Percentiles rank a stretch among this genome's conserved stretches.
phyloP scores from a whole-genome alignment of 148 eudicot genomes.

The Camellia lanceoleosa region DNA sequence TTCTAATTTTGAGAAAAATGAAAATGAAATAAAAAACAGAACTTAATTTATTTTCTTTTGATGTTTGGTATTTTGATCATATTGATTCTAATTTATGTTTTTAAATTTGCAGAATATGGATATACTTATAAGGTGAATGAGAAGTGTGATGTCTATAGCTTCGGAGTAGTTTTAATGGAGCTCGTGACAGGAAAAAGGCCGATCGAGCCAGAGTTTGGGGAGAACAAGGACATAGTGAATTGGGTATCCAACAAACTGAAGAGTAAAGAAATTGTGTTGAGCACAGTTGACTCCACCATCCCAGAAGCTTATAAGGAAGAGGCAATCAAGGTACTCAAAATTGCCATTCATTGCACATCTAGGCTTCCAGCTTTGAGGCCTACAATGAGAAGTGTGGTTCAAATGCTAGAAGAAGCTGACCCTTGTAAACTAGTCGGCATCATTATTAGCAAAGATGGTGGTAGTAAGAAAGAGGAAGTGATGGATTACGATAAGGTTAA shows the following conservation, averaged over 20 bases:
- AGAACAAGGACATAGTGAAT: conserved; percentile 64
- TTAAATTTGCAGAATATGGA: conserved; percentile 63
- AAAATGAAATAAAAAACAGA: no score
- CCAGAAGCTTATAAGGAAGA: conserved; percentile 45
- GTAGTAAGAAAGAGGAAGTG: conserved; percentile 27
- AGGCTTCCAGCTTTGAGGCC: conserved; percentile 69
- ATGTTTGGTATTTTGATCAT: neutral
- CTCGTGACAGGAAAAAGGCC: conserved; percentile 87
- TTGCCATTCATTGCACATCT: conserved; percentile 72
- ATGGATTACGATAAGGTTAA: neutral
- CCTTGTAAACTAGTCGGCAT: conserved; percentile 55
- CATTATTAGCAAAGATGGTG: conserved; percentile 45
- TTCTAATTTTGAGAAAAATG: no score
- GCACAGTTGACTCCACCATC: conserved; percentile 58
- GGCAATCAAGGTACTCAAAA: conserved; percentile 64
- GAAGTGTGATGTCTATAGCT: conserved; percentile 89
- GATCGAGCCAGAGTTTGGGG: conserved; percentile 73
- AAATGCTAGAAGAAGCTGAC: conserved; percentile 85
- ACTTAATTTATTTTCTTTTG: neutral
- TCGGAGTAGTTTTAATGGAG: conserved; percentile 97
- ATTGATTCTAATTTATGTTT: neutral
- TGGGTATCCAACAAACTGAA: conserved; percentile 76
- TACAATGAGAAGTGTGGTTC: conserved; percentile 74
- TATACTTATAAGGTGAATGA: conserved; percentile 80
- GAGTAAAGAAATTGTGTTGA: conserved; percentile 53